Conservation (phyloP, 495 filamentous ascomycete species). For the Cercophora samala region DNA sequence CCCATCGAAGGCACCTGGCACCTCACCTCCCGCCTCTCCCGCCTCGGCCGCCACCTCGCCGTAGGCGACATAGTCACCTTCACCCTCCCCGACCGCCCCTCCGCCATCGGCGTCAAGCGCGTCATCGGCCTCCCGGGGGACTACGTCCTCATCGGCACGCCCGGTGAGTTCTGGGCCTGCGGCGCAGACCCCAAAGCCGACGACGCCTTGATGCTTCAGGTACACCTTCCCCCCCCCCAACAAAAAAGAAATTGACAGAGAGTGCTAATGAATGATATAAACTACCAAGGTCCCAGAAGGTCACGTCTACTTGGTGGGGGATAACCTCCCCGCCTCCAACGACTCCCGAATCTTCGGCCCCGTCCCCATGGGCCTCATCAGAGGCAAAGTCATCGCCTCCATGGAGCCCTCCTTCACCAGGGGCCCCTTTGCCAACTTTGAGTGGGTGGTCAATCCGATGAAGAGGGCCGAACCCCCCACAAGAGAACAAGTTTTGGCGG, state of each 20-base stretch:
- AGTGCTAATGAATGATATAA: too few species aligned
- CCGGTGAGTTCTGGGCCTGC: constrained; percentile 26
- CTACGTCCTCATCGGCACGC: constrained; percentile 73
- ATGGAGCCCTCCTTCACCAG: constrained; percentile 42
- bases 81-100: constrained; percentile 65
- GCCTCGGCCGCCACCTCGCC: constrained; percentile 62
- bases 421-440: constrained; percentile 27
- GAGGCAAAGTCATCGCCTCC: constrained; percentile 77
- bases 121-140: constrained; percentile 86
- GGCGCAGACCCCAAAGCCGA: constrained; percentile 20
- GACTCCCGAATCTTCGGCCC: constrained; percentile 87
- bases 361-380: constrained; percentile 75
- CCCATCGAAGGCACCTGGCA: constrained; percentile 61
- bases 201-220: constrained; percentile 68
- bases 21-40: constrained; percentile 61
- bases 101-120: constrained; percentile 65
- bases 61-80: constrained; percentile 86
- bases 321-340: constrained; percentile 76
- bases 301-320: constrained; percentile 84
- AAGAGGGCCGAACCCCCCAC: constrained; percentile 7
- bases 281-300: constrained; percentile 66
- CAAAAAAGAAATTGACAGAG: too few species aligned
- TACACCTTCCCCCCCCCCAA: constrained; percentile 35
- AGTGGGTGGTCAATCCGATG: constrained; percentile 33
- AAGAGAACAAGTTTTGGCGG: neutral